Percentiles rank a stretch among this genome's conserved stretches.
Conservation (phyloP, 2,329 filamentous ascomycete species). For the Botrytis byssoidea region DNA sequence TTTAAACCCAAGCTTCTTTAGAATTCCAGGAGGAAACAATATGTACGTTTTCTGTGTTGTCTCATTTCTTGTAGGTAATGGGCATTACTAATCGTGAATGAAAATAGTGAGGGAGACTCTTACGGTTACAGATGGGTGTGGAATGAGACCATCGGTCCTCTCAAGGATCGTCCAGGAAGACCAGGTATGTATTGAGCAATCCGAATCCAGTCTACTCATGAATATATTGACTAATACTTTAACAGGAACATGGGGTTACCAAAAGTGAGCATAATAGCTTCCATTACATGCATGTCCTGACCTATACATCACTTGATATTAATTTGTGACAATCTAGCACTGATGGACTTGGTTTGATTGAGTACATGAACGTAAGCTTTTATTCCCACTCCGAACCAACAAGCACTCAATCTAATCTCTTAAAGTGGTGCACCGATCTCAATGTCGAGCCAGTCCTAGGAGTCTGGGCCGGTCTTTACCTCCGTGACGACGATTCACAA, state of each 20-base stretch:
- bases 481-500: slow-evolving; percentile 27
- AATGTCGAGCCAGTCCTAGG: slow-evolving; percentile 47
- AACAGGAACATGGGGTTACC: slow-evolving; percentile 25
- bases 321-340: slow-evolving; percentile 38
- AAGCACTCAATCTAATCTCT: neutral
- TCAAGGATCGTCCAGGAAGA: slow-evolving; percentile 39
- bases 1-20: slow-evolving; percentile 55
- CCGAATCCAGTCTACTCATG: neutral
- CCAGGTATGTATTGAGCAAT: slow-evolving; percentile 44
- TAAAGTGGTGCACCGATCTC: slow-evolving; percentile 48
- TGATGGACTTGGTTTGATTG: slow-evolving; percentile 51
- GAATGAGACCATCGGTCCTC: slow-evolving; percentile 45
- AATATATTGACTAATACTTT: neutral
- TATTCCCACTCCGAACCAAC: neutral
- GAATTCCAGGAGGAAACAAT: slow-evolving; percentile 66
- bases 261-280: neutral
- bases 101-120: slow-evolving; percentile 32
- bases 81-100: slow-evolving; percentile 32
- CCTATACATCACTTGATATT: slow-evolving; percentile 17
- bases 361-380: slow-evolving; percentile 44
- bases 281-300: neutral
- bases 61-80: slow-evolving; percentile 10
- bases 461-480: slow-evolving; percentile 48
- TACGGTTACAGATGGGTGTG: slow-evolving; percentile 37
- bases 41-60: slow-evolving; percentile 40